phyloP scores from a whole-genome alignment of 2,329 filamentous ascomycete species.

The Penicillium sp. region DNA sequence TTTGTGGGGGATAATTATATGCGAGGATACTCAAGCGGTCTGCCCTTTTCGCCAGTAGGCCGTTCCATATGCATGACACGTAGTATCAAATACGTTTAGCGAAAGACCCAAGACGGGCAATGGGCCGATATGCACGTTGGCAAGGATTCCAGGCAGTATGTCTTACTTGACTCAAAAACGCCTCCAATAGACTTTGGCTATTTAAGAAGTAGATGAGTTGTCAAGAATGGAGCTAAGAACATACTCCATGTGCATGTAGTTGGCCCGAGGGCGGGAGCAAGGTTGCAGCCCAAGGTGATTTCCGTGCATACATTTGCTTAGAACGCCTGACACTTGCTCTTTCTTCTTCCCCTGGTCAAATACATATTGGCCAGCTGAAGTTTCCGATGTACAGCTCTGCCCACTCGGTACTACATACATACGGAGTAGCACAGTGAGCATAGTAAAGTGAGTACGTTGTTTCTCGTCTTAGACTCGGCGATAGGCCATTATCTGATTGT shows the following conservation, averaged over 20 bases:
- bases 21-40: background rate
- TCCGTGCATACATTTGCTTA: background rate
- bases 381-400: background rate
- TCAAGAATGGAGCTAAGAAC: background rate
- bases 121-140: background rate
- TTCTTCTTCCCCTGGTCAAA: background rate
- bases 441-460: background rate
- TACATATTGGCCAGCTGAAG: background rate
- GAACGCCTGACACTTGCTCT: background rate
- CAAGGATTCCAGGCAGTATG: background rate
- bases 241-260: background rate
- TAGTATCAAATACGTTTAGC: background rate
- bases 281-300: background rate
- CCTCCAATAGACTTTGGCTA: background rate
- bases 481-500: conserved; percentile 1
- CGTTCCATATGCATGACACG: conserved; percentile 1
- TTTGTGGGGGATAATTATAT: background rate
- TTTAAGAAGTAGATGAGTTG: background rate
- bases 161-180: background rate
- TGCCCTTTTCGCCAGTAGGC: background rate
- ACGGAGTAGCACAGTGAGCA: background rate
- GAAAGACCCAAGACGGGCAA: background rate
- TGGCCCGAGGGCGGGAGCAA: background rate
- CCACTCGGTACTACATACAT: background rate
- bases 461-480: background rate